Percentiles rank a stretch among this genome's conserved stretches.
These are phyloP conservation scores for Corylus americana DNA, from an alignment of 306 rosid genomes.

Conservation along the genomic window DNA sequence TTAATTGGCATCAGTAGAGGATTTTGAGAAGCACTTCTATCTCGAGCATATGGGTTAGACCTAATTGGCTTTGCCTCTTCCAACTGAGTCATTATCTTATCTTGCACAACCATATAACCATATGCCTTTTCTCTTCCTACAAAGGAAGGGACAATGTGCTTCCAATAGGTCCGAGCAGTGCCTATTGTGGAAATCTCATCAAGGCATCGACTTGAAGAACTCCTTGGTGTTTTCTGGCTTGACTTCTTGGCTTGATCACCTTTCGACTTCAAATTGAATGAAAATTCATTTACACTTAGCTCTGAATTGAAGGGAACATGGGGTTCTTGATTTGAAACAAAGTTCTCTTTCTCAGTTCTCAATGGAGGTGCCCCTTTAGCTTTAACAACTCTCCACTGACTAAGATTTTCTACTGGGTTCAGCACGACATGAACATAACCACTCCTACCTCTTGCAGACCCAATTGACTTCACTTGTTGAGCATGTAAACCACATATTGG, in stretches of 20 bases:
- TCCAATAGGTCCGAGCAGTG: no score
- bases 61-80: no score
- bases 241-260: constrained; percentile 11
- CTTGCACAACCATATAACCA: no score
- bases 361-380: constrained; percentile 35
- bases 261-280: constrained; percentile 46
- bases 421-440: constrained; percentile 68
- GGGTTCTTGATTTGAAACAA: constrained; percentile 39
- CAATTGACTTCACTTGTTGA: constrained; percentile 36
- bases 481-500: constrained; percentile 21
- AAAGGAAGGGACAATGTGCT: no score
- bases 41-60: no score
- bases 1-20: no score
- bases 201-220: constrained; percentile 51
- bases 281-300: constrained; percentile 29
- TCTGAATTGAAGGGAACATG: constrained; percentile 38
- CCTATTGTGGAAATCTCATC: constrained; percentile 44
- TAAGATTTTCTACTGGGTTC: constrained; percentile 73
- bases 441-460: constrained; percentile 60
- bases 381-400: constrained; percentile 73
- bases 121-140: no score
- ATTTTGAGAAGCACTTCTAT: no score
- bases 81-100: no score
- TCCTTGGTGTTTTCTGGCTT: constrained; percentile 51
- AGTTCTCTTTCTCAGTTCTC: constrained; percentile 62